A percentile compares a stretch with the other conserved stretches of the same genome.
These are phyloP conservation scores for Rhizoclosmatium sp. DNA, from an alignment of 192 early-diverging fungal genomes.

Conservation along the genomic window DNA sequence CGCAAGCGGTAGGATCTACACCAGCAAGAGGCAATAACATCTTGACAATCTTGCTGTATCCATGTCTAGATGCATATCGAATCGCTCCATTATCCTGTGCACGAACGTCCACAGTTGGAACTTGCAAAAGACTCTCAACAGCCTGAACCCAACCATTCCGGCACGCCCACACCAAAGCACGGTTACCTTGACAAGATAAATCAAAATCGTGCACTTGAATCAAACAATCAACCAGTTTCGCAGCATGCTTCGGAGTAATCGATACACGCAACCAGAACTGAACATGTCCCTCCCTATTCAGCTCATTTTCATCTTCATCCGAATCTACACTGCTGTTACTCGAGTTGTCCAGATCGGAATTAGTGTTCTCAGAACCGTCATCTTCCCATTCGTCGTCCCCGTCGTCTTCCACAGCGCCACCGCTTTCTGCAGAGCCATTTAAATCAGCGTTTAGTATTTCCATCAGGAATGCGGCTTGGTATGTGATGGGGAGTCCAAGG, in stretches of 20 bases:
- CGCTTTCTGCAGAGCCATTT: neutral
- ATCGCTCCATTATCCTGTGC: neutral
- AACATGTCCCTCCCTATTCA: too few species aligned
- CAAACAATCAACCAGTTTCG: too few species aligned
- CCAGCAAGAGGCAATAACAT: neutral
- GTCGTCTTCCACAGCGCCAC: neutral
- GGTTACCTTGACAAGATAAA: neutral
- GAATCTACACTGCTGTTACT: neutral
- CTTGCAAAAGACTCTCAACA: neutral
- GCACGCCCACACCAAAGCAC: neutral
- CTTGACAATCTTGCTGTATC: neutral
- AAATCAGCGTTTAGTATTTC: too few species aligned
- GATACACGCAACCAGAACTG: too few species aligned
- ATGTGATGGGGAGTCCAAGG: too few species aligned
- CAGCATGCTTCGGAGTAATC: too few species aligned
- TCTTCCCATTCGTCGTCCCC: neutral
- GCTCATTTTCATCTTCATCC: neutral
- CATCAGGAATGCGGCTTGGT: too few species aligned
- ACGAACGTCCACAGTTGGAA: neutral
- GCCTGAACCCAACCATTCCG: neutral
- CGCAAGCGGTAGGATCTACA: neutral
- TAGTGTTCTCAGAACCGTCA: neutral
- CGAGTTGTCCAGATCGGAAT: neutral
- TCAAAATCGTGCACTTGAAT: neutral
- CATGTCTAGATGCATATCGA: neutral